Evolutionary conservation across 495 filamentous ascomycete species (phyloP), one percentile per base, ranked within the genome.

Genomic region (Tuber magnatum): DNA sequence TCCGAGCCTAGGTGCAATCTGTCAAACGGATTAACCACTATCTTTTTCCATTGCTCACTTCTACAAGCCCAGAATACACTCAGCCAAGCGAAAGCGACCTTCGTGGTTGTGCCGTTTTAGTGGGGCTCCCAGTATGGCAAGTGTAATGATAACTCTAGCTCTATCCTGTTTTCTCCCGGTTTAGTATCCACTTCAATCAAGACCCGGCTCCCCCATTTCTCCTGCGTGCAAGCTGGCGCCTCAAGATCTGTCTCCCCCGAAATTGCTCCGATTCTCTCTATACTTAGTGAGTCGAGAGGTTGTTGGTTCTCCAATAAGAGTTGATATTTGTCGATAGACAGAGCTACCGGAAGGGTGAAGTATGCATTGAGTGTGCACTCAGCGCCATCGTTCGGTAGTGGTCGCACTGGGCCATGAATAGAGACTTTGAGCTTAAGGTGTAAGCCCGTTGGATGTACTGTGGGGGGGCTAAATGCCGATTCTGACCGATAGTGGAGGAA

Each of bases 41-140:
- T 92, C 83, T 92, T 90, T 1, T 87, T 88, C 39, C 88, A 92
- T 68, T 92, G 91, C 56, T 92, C 38, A 89, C 88, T 74, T 3
- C 87, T 86, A 82, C 95, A 99, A 2, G 93, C 95, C 94, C 94
- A 98, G 86, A 99, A 98, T 2, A 97, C 88, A 3, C 90, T 88
- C 6, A 93, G 96, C 87, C 87, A 90, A 28, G 81, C 73, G 77
- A 88, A 87, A 0, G 93, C 91, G 0, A 97, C 84, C 32, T 88
- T 77, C 6, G 89, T 80, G 20, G 77, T 75, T 1, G 80, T 76
- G 22, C 69, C 51, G 24, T 80, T 79, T 71, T 89, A 86, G 4
- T 89, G 89, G 9, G 86, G 85, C 68, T 85, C 83, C n/a, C 95
- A 86, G 79, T 98, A 98, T 41, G 94, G 91, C 2, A 97, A 87